Evolutionary conservation across 164 flowering plant genomes (phyloP).

Genomic region (Dillenia turbinata): DNA sequence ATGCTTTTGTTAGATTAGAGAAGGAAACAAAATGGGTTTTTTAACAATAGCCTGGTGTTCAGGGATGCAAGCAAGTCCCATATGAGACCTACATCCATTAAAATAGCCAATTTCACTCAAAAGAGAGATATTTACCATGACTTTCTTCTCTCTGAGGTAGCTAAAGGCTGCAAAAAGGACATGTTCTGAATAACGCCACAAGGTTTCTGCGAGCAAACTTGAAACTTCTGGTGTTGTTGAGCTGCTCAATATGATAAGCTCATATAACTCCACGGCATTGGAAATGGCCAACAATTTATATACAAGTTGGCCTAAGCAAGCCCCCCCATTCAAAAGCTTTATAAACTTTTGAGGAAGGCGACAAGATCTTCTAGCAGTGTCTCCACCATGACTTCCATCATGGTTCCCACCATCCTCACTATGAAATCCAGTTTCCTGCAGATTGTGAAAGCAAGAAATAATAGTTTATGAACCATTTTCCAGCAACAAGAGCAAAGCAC

Average conservation of each 20-base stretch:
- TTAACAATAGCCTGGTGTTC: too few relatives aligned
- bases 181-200: constrained; percentile 79
- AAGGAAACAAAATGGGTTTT: too few relatives aligned
- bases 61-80: too few relatives aligned
- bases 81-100: constrained; percentile 3
- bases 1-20: too few relatives aligned
- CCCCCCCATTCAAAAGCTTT: constrained; percentile 38
- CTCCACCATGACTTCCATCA: constrained; percentile 17
- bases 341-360: constrained; percentile 46
- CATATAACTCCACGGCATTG: constrained; percentile 84
- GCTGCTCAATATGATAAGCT: constrained; percentile 78
- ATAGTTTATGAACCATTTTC: not conserved
- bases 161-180: constrained; percentile 89
- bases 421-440: constrained; percentile 15
- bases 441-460: constrained; percentile 21
- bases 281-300: constrained; percentile 76
- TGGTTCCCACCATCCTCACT: constrained; percentile 18
- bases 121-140: constrained; percentile 48
- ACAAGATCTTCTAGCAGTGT: constrained; percentile 28
- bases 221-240: constrained; percentile 59
- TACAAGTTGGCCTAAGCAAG: constrained; percentile 27
- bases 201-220: constrained; percentile 60
- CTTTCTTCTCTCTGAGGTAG: constrained; percentile 74
- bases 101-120: not conserved
- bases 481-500: not conserved